Evolutionary conservation across 108 stramenopile genomes (phyloP).

Genomic region (Mayamaea pseudoterrestris): DNA sequence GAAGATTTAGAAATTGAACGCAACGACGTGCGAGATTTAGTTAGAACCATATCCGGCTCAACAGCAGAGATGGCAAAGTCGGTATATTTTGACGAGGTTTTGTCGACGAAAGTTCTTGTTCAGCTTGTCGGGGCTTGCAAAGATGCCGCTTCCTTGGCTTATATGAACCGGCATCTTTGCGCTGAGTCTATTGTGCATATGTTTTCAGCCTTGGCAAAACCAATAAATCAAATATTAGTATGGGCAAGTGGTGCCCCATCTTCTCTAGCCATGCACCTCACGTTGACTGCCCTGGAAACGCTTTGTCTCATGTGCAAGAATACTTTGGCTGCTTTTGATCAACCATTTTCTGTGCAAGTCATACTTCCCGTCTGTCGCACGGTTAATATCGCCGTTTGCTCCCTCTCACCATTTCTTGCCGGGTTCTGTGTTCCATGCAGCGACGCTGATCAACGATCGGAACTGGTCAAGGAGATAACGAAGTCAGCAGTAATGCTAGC

Average conservation of each 20-base stretch:
- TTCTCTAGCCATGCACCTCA: too few species aligned
- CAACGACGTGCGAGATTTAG: slow-evolving; percentile 70
- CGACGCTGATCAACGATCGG: too few species aligned
- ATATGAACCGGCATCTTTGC: slow-evolving; percentile 11
- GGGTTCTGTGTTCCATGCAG: too few species aligned
- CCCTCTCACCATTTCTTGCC: slow-evolving; percentile 55
- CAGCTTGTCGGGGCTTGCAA: too few species aligned
- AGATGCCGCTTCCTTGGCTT: slow-evolving; percentile 12
- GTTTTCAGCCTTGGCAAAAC: slow-evolving; percentile 63
- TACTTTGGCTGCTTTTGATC: not conserved
- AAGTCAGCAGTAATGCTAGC: too few species aligned
- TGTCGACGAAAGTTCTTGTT: too few species aligned
- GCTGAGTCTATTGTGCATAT: slow-evolving; percentile 57
- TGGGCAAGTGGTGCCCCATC: too few species aligned
- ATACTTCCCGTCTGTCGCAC: slow-evolving; percentile 48
- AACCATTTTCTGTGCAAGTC: slow-evolving; percentile 10
- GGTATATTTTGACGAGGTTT: too few species aligned
- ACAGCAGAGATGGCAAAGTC: too few species aligned
- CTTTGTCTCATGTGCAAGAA: not conserved
- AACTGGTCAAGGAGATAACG: slow-evolving; percentile 8
- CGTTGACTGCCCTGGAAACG: not conserved
- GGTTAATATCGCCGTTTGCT: slow-evolving; percentile 40
- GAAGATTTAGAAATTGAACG: slow-evolving; percentile 78
- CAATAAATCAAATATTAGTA: too few species aligned
- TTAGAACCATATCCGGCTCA: slow-evolving; percentile 37